Percentiles rank a stretch among this genome's conserved stretches.
Conservation (phyloP, 2,329 filamentous ascomycete species). For the Fusarium verticillioides region DNA sequence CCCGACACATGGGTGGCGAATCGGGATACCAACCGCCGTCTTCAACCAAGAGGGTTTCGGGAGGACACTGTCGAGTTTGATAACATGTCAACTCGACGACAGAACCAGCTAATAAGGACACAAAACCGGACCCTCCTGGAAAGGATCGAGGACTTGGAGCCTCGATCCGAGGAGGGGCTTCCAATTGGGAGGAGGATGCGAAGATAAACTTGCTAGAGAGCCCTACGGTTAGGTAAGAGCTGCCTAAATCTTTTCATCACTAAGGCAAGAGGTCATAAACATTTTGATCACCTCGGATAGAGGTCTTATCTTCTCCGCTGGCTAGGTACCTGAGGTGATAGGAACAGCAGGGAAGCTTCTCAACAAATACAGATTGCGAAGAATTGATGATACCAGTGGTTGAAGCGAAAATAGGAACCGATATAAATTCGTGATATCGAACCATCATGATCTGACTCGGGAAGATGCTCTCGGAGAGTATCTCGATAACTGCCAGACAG, state of each 20-base stretch:
- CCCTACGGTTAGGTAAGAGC: background rate
- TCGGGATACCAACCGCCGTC: no score
- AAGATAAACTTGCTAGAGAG: background rate
- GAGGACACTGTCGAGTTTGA: constrained; percentile 18
- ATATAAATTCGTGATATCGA: constrained; percentile 37
- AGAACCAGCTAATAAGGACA: background rate
- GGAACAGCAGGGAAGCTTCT: background rate
- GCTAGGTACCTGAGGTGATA: background rate
- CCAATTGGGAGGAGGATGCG: background rate
- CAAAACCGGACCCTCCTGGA: accelerated
- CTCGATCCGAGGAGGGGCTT: background rate
- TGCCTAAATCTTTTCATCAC: background rate
- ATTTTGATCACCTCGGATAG: background rate
- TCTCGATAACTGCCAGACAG: background rate
- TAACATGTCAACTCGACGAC: background rate
- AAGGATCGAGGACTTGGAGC: background rate
- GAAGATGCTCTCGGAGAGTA: constrained; percentile 14
- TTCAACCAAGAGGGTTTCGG: background rate
- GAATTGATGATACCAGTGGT: background rate
- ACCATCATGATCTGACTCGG: constrained; percentile 42
- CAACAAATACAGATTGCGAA: background rate
- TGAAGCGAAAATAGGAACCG: background rate
- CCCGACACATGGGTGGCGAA: background rate
- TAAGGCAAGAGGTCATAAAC: background rate
- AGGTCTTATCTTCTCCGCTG: background rate